Evolutionary conservation across 345 rosid genomes (phyloP).

Genomic region (Camelina sativa): DNA sequence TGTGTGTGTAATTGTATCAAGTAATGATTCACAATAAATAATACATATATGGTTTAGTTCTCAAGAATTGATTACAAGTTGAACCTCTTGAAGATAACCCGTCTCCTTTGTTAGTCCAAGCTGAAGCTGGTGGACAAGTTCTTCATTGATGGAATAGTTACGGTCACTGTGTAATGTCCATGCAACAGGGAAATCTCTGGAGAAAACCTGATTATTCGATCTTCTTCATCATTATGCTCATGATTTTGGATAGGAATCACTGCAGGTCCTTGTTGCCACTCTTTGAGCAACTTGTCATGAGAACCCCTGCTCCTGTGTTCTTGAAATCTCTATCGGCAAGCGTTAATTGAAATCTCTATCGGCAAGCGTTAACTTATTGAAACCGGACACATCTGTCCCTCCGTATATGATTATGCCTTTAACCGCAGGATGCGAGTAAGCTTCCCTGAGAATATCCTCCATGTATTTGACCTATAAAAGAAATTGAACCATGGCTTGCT

Average conservation of each 20-base stretch:
- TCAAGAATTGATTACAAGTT: constrained; percentile 24
- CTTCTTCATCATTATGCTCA: constrained; percentile 37
- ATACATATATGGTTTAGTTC: neutral
- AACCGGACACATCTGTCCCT: constrained; percentile 64
- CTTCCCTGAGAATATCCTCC: constrained; percentile 74
- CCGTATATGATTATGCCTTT: constrained; percentile 63
- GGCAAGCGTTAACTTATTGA: constrained; percentile 46
- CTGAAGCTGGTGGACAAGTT: constrained; percentile 31
- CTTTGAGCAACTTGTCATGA: constrained; percentile 63
- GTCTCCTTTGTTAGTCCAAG: constrained; percentile 45
- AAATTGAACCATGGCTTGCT: neutral
- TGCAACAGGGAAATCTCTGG: constrained; percentile 49
- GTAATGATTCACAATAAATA: neutral
- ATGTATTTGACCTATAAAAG: constrained; percentile 50
- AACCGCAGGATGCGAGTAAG: constrained; percentile 63
- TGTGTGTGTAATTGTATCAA: too few species aligned
- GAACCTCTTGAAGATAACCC: constrained; percentile 24
- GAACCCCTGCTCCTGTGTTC: constrained; percentile 58
- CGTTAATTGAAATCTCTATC: constrained; percentile 49
- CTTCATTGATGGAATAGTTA: constrained; percentile 43
- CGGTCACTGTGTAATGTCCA: constrained; percentile 56
- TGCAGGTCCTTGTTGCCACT: constrained; percentile 49
- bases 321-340: constrained; percentile 53
- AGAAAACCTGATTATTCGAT: constrained; percentile 11
- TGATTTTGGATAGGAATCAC: neutral